Evolutionary conservation across 2,329 filamentous ascomycete genomes (phyloP).

Genomic region (Aspergillus sp.): DNA sequence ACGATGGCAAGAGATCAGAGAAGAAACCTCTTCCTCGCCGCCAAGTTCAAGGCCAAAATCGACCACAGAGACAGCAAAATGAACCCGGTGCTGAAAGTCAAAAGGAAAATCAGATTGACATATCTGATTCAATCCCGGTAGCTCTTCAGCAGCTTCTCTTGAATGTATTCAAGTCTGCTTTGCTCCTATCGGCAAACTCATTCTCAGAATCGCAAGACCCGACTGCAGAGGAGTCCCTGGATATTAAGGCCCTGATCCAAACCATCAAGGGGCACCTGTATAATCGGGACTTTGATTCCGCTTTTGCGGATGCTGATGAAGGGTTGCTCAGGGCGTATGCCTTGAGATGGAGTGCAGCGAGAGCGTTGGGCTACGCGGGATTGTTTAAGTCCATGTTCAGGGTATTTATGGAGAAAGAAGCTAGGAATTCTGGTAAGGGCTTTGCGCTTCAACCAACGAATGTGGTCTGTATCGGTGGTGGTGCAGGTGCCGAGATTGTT

Average conservation of each 20-base stretch:
- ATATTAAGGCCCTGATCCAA: slow-evolving; percentile 63
- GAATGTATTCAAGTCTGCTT: slow-evolving; percentile 69
- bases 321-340: slow-evolving; percentile 80
- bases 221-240: slow-evolving; percentile 12
- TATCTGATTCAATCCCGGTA: slow-evolving; percentile 44
- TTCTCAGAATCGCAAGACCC: not conserved
- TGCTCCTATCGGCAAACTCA: slow-evolving; percentile 48
- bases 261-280: slow-evolving; percentile 83
- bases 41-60: not conserved
- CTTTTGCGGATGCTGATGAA: slow-evolving; percentile 65
- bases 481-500: slow-evolving; percentile 66
- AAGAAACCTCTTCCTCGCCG: slow-evolving; percentile 13
- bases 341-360: slow-evolving; percentile 83
- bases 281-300: slow-evolving; percentile 76
- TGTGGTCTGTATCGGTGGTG: slow-evolving; percentile 62
- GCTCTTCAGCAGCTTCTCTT: slow-evolving; percentile 69
- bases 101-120: slow-evolving; percentile 15
- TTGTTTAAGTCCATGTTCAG: slow-evolving; percentile 47
- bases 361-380: slow-evolving; percentile 79
- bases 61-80: not conserved
- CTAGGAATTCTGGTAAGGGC: not conserved
- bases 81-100: not conserved
- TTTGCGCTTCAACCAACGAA: slow-evolving; percentile 16
- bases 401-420: slow-evolving; percentile 14
- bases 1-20: slow-evolving; percentile 8